A percentile compares a stretch with the other conserved stretches of the same genome.
Conservation (phyloP, 495 filamentous ascomycete species). For the Talaromyces thailandensis region DNA sequence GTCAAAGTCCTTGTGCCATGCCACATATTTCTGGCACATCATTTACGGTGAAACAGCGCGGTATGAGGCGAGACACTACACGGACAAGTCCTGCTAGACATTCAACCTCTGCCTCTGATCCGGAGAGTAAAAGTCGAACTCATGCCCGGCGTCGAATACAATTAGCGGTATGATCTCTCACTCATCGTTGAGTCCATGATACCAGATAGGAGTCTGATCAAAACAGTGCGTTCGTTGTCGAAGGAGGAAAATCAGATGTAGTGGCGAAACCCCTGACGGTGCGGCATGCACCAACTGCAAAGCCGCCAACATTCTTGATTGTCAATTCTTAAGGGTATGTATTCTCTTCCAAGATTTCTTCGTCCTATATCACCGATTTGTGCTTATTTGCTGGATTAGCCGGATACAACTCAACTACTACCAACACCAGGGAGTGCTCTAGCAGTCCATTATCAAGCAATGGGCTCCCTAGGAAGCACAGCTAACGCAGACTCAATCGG, state of each 20-base stretch:
- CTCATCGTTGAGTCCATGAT: neutral
- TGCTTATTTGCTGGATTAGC: neutral
- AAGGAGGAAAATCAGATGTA: slow-evolving; percentile 94
- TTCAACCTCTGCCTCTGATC: slow-evolving; percentile 16
- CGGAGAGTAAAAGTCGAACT: slow-evolving; percentile 26
- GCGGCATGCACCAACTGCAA: slow-evolving; percentile 78
- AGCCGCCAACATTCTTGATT: slow-evolving; percentile 56
- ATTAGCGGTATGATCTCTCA: slow-evolving; percentile 46
- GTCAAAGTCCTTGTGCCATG: neutral
- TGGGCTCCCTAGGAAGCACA: neutral
- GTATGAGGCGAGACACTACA: neutral
- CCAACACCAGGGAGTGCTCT: slow-evolving; percentile 1
- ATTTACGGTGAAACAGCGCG: neutral
- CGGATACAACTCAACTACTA: neutral
- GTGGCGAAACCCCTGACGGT: slow-evolving; percentile 70
- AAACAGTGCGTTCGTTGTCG: slow-evolving; percentile 80
- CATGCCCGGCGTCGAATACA: slow-evolving; percentile 46
- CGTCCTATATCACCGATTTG: neutral
- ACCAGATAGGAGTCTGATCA: slow-evolving; percentile 8
- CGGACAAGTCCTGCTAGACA: neutral
- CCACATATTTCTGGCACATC: neutral
- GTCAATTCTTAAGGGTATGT: slow-evolving; percentile 72
- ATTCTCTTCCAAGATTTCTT: neutral
- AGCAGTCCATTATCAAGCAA: neutral
- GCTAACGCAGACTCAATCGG: neutral